Base-by-base conservation (phyloP, 2,329 filamentous ascomycete species). In the Xylaria sp. region DNA sequence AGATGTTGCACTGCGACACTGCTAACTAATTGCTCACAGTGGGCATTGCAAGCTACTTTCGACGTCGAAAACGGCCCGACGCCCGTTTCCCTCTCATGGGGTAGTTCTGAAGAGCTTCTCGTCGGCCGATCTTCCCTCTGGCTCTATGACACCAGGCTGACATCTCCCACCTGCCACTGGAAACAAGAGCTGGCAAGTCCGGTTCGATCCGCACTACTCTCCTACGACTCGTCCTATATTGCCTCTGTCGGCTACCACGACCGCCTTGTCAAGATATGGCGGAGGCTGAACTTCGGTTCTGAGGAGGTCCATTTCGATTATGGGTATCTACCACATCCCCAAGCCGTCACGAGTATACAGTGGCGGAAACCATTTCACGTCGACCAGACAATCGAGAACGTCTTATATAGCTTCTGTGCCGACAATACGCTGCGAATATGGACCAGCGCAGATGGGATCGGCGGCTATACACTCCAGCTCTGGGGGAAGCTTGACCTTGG, bases 231-330 rank as follows among this genome's bases (percentile, higher is more conserved):
- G 13, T 90, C 91, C 23, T 90, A 97, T 69, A 93, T 98, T 62
- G 95, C 94, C 21, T 94, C 93, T 1, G 88, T 92, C 13, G 92
- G 93, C 50, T 84, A 86, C 59, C 89, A 93, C 77, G 96, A 98
- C 79, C 87, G 91, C 60, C 83, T 98, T 23, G 90, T 97, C 73
- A 98, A 99, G 81, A 88, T 98, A 75, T 99, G 97, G 96, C 89
- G 94, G 71, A 88, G 95, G 62, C 83, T 97, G 27, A 92, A 92
- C 9, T 98, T 95, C 77, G 93, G 93, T 16, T 87, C 89, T 0
- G 91, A 93, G 66, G 92, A 97, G 73, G 91, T 93, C 47, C 87
- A 92, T 65, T 98, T 98, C 80, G 95, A 98, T 75, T 91, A 97
- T 75, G 90, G 91, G 32, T 98, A 98, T 80, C 88, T 99, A 1